phyloP scores from a whole-genome alignment of 495 filamentous ascomycete species.

The Geoglossum glabrum region DNA sequence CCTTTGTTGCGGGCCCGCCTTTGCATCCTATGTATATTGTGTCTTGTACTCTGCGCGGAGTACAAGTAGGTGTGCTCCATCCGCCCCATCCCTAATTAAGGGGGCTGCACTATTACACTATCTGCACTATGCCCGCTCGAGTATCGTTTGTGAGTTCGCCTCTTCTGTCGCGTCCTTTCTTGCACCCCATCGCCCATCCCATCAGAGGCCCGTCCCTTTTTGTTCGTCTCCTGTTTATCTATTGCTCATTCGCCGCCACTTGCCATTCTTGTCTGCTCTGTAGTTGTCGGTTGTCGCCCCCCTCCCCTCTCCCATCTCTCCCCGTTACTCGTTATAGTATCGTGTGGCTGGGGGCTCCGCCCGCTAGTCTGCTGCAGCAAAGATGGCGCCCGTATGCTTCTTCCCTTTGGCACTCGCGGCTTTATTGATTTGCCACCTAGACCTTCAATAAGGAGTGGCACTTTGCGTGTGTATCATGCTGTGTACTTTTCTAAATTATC shows the following conservation, averaged over 20 bases:
- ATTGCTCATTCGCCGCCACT: not conserved
- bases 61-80: too few species aligned
- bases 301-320: not conserved
- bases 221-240: too few species aligned
- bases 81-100: not conserved
- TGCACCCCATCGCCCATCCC: too few species aligned
- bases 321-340: not conserved
- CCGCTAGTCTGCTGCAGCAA: not conserved
- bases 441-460: too few species aligned
- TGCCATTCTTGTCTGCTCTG: not conserved
- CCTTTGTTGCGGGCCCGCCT: too few species aligned
- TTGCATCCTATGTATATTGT: too few species aligned
- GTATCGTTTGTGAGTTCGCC: not conserved
- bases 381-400: not conserved
- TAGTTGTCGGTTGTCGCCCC: not conserved
- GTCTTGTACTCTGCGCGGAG: too few species aligned
- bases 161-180: not conserved
- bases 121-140: not conserved
- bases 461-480: not conserved
- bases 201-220: too few species aligned
- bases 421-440: too few species aligned
- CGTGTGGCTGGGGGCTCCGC: too few species aligned
- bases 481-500: not conserved
- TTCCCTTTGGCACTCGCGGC: not conserved
- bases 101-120: not conserved